These are phyloP conservation scores for Phytophthora idaei DNA, from an alignment of 352 stramenopile genomes.

Conservation along the genomic window DNA sequence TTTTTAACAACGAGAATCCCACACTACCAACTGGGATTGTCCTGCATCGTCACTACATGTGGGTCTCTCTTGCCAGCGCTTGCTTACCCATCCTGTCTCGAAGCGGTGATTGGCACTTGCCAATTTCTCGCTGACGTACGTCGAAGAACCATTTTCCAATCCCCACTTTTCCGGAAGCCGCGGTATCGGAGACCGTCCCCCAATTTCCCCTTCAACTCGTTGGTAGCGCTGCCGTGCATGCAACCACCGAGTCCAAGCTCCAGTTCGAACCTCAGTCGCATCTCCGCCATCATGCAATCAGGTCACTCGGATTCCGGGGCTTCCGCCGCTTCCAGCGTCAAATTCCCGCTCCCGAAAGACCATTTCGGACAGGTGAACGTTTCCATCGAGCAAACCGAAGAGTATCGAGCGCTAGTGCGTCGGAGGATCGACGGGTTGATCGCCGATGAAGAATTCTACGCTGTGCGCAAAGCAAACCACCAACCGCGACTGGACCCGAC, in stretches of 20 bases:
- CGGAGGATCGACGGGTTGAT: constrained; percentile 36
- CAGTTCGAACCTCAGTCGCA: constrained; percentile 3
- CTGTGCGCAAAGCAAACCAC: constrained; percentile 4
- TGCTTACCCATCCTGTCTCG: constrained; percentile 18
- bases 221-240: constrained; percentile 2
- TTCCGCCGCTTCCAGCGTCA: constrained; percentile 21
- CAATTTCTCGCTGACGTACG: constrained; percentile 28
- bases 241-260: constrained; percentile 7
- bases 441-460: constrained; percentile 32
- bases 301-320: constrained; percentile 20
- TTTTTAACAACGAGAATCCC: background rate
- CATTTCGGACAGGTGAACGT: constrained; percentile 41
- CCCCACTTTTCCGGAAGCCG: background rate
- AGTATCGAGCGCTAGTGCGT: constrained; percentile 41
- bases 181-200: background rate
- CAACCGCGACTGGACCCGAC: constrained; percentile 29
- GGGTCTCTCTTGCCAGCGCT: background rate
- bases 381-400: constrained; percentile 37
- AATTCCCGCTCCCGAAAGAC: constrained; percentile 39
- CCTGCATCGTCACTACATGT: constrained; percentile 1
- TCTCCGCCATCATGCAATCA: constrained; percentile 30
- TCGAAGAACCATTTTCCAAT: background rate
- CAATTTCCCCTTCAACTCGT: background rate
- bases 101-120: constrained; percentile 6
- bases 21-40: constrained; percentile 1